phyloP scores from a whole-genome alignment of 2,329 filamentous ascomycete genomes.

The Penicillium olsonii region DNA sequence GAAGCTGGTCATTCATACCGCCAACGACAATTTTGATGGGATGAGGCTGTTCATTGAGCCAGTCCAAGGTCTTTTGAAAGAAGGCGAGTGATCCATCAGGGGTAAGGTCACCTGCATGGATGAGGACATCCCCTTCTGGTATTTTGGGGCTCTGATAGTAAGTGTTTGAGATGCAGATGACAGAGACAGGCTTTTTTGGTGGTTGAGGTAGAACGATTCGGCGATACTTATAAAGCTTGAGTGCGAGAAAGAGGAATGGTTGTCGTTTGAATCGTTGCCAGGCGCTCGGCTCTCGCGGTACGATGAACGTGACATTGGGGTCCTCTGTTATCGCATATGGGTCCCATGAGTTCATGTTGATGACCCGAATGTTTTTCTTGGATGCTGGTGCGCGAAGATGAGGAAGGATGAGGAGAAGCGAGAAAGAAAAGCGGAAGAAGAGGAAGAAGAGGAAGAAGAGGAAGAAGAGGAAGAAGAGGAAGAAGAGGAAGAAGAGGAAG shows the following conservation, averaged over 20 bases:
- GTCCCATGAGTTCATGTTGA: neutral
- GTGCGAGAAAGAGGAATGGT: slow-evolving; percentile 3
- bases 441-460: no score
- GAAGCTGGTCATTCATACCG: neutral
- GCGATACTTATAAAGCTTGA: neutral
- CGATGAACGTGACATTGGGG: neutral
- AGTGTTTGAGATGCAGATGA: slow-evolving; percentile 1
- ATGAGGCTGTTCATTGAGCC: neutral
- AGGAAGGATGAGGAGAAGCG: neutral
- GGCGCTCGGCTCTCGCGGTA: neutral
- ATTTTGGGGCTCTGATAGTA: neutral
- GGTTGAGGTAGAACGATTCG: neutral
- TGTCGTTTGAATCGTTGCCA: neutral
- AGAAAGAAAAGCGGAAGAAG: no score
- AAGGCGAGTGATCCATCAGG: neutral
- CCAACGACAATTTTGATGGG: neutral
- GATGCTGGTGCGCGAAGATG: neutral
- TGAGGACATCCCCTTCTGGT: neutral
- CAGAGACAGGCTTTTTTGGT: neutral
- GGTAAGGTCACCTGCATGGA: neutral
- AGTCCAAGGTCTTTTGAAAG: neutral
- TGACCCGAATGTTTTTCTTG: neutral
- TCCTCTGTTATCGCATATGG: neutral
- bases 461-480: no score
- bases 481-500: no score